phyloP scores from a whole-genome alignment of 1,284 basidiomycete genomes.

The Stereum hirsutum region DNA sequence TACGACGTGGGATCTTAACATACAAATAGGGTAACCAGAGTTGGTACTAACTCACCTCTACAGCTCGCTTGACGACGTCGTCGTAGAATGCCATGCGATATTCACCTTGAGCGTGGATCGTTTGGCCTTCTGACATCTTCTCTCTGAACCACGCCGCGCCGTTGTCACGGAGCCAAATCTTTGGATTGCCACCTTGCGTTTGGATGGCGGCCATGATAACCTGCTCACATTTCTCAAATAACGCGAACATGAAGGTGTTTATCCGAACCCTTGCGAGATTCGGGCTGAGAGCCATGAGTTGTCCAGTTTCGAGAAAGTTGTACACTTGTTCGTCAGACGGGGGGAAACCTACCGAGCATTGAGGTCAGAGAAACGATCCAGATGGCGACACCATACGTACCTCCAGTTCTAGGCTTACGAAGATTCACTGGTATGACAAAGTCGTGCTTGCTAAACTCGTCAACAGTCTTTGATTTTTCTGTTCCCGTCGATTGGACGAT shows the following conservation, averaged over 20 bases:
- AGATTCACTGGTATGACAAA: slow-evolving; percentile 19
- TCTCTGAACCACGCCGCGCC: neutral
- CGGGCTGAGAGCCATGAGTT: too few relatives aligned
- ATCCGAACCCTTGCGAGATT: too few relatives aligned
- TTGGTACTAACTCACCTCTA: too few relatives aligned
- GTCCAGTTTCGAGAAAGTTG: too few relatives aligned
- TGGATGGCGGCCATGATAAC: too few relatives aligned
- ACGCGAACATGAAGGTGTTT: too few relatives aligned
- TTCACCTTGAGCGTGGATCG: neutral
- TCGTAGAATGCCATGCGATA: neutral
- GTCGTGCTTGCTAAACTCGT: slow-evolving; percentile 16
- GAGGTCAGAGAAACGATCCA: neutral
- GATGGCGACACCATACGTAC: neutral
- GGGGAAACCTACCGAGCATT: neutral
- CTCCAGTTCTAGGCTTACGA: neutral
- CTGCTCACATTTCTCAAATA: too few relatives aligned
- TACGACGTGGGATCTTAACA: too few relatives aligned
- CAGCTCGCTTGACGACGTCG: neutral
- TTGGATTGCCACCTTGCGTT: too few relatives aligned
- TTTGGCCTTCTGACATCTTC: neutral
- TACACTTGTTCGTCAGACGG: neutral
- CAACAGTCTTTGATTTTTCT: slow-evolving; percentile 20
- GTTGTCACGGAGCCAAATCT: too few relatives aligned
- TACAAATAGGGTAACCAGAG: too few relatives aligned
- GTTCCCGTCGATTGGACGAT: slow-evolving; percentile 22